phyloP scores from a whole-genome alignment of 2,329 filamentous ascomycete species.

The Microdochium trichocladiopsis region DNA sequence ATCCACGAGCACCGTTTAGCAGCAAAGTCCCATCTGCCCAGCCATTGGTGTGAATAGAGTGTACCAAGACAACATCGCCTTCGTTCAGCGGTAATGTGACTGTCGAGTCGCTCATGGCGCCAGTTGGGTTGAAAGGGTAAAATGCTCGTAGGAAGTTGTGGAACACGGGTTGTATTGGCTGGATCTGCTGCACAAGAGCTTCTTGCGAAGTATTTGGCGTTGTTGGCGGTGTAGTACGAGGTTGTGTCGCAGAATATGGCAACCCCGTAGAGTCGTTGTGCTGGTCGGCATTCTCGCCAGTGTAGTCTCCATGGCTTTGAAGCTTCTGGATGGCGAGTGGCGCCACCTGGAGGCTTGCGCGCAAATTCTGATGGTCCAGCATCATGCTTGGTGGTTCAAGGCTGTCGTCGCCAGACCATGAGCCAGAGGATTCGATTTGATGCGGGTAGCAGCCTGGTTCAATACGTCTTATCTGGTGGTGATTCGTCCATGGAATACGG shows the following conservation, averaged over 20 bases:
- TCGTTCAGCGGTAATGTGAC: slow-evolving; percentile 84
- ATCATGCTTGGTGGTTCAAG: slow-evolving; percentile 32
- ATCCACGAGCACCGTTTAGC: slow-evolving; percentile 78
- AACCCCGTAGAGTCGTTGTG: neutral
- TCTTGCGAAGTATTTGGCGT: slow-evolving; percentile 27
- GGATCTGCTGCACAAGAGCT: slow-evolving; percentile 35
- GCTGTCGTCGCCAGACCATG: neutral
- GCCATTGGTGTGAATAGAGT: slow-evolving; percentile 95
- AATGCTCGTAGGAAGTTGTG: slow-evolving; percentile 94
- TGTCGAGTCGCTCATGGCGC: slow-evolving; percentile 71
- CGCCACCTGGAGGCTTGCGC: slow-evolving; percentile 55
- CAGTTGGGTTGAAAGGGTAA: slow-evolving; percentile 81
- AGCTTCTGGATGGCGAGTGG: slow-evolving; percentile 47
- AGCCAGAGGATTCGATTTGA: neutral
- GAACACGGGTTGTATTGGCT: slow-evolving; percentile 58
- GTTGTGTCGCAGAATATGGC: neutral
- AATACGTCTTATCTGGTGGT: neutral
- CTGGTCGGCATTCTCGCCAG: neutral
- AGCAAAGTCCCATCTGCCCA: slow-evolving; percentile 96
- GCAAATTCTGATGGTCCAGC: slow-evolving; percentile 38
- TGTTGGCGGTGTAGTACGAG: neutral
- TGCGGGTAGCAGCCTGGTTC: neutral
- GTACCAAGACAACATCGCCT: slow-evolving; percentile 87
- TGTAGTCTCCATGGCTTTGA: neutral
- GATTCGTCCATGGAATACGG: neutral